phyloP scores from a whole-genome alignment of 208 protist species.

The Lotmaria passim region DNA sequence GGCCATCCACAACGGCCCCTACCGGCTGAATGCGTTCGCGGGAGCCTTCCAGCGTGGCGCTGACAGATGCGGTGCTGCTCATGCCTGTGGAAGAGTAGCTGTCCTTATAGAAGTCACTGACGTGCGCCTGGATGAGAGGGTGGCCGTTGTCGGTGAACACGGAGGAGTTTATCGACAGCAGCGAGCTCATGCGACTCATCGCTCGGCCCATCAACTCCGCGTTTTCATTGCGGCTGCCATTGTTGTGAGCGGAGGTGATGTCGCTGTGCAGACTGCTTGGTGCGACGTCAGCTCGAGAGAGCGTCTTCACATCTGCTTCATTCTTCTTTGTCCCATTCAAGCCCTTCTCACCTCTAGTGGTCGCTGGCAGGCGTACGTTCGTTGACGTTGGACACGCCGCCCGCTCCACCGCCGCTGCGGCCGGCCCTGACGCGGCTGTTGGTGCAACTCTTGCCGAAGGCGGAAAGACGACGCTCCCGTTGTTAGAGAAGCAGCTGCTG shows the following conservation, averaged over 20 bases:
- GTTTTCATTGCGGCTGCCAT: background rate
- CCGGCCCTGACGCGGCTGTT: background rate
- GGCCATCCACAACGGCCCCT: background rate
- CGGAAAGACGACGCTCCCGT: background rate
- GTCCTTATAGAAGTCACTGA: slow-evolving; percentile 14
- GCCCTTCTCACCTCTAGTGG: too few relatives aligned
- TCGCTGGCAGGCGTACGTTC: too few relatives aligned
- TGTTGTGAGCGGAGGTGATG: background rate
- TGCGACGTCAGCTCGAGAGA: too few relatives aligned
- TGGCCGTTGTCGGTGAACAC: slow-evolving; percentile 15
- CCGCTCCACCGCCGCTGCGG: background rate
- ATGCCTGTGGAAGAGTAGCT: background rate
- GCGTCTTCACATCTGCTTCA: background rate
- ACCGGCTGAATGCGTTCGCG: background rate
- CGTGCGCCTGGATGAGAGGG: background rate
- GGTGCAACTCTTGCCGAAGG: background rate
- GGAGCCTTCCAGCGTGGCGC: slow-evolving; percentile 5
- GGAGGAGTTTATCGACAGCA: background rate
- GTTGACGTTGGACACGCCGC: background rate
- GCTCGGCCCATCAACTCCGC: background rate
- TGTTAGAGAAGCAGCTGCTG: slow-evolving; percentile 8
- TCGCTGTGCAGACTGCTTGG: background rate
- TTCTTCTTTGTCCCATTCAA: background rate
- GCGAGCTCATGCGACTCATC: background rate
- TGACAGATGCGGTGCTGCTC: background rate